These are phyloP conservation scores for Trichoderma semiorbis DNA, from an alignment of 2,329 filamentous ascomycete species.

Conservation along the genomic window DNA sequence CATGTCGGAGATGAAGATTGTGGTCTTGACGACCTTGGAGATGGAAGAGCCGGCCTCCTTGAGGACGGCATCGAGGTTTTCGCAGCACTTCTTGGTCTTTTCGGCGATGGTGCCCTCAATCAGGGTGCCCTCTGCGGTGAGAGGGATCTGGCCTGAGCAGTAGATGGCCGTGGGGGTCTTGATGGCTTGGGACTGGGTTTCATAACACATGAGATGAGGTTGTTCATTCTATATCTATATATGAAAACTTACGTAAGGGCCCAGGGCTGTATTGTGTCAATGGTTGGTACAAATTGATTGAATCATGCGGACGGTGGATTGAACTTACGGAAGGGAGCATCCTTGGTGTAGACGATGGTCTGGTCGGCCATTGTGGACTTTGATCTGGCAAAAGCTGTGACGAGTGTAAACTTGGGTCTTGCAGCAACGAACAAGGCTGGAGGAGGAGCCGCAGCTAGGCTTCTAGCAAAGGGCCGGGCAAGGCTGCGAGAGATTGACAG, in stretches of 20 bases:
- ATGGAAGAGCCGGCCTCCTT: constrained; percentile 76
- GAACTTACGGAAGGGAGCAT: constrained; percentile 56
- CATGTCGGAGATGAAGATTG: constrained; percentile 92
- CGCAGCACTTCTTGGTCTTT: constrained; percentile 60
- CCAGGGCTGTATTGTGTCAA: constrained; percentile 45
- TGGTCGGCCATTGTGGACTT: constrained; percentile 46
- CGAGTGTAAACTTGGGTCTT: constrained; percentile 31
- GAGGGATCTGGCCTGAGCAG: constrained; percentile 71
- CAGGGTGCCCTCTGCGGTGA: constrained; percentile 53
- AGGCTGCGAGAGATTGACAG: constrained; percentile 23
- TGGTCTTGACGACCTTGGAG: constrained; percentile 82
- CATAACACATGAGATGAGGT: background rate
- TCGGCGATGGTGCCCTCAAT: constrained; percentile 59
- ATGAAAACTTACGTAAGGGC: constrained; percentile 55
- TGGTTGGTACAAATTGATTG: background rate
- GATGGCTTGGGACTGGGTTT: constrained; percentile 58
- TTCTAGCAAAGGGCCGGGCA: constrained; percentile 16
- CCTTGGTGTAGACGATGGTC: constrained; percentile 53
- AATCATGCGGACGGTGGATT: background rate
- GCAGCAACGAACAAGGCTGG: constrained; percentile 9
- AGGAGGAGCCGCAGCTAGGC: constrained; percentile 11
- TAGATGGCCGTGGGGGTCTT: constrained; percentile 64
- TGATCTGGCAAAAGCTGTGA: constrained; percentile 28
- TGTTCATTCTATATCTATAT: background rate
- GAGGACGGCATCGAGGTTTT: constrained; percentile 82